Evolutionary conservation across 2,329 filamentous ascomycete species (phyloP).

Genomic region (Chaetomiaceae sp.): DNA sequence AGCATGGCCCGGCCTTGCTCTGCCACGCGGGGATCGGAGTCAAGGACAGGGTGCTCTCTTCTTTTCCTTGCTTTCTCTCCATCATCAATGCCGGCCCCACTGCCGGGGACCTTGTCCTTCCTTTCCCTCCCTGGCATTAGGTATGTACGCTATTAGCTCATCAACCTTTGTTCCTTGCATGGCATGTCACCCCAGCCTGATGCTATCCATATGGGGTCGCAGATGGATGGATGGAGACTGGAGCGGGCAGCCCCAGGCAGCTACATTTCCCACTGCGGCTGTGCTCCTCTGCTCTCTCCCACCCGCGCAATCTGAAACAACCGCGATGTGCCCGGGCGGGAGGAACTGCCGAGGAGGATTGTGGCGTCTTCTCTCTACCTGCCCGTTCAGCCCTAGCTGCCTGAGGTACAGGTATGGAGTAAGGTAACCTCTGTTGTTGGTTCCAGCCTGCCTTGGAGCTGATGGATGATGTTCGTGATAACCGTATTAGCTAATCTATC

Average conservation of each 20-base stretch:
- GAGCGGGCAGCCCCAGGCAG: slow-evolving; percentile 7
- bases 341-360: not conserved
- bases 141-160: too few relatives aligned
- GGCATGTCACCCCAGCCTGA: too few relatives aligned
- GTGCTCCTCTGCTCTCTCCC: not conserved
- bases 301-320: slow-evolving; percentile 14
- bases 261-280: slow-evolving; percentile 1
- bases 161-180: not conserved
- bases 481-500: too few relatives aligned
- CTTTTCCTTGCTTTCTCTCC: too few relatives aligned
- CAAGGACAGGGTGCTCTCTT: not conserved
- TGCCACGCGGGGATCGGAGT: slow-evolving; percentile 12
- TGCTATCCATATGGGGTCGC: too few relatives aligned
- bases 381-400: not conserved
- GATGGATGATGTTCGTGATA: too few relatives aligned
- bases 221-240: not conserved
- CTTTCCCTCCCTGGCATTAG: not conserved
- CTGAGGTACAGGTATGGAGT: too few relatives aligned
- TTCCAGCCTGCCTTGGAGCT: too few relatives aligned
- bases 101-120: not conserved
- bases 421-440: not conserved
- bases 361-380: too few relatives aligned
- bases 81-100: slow-evolving; percentile 7
- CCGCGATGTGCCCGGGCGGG: slow-evolving; percentile 4
- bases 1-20: not conserved